Conservation (phyloP, 192 early-diverging fungal species). For the Bifiguratus adelaidae region DNA sequence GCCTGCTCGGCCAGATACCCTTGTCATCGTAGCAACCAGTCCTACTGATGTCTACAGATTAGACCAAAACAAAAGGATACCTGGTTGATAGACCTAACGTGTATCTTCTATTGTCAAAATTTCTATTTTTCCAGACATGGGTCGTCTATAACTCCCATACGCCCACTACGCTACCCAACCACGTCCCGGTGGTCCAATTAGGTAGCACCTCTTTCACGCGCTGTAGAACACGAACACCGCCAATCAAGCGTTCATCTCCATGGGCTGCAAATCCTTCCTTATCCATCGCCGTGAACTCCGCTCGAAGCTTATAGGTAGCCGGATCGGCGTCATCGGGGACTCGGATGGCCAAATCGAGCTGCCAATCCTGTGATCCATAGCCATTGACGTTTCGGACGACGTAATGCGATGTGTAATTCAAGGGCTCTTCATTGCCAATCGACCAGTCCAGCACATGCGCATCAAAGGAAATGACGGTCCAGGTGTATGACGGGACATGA, state of each 20-base stretch:
- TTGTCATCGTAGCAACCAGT: too few relatives aligned
- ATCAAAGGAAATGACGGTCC: constrained; percentile 53
- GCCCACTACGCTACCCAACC: constrained; percentile 20
- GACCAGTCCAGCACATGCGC: constrained; percentile 50
- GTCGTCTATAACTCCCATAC: constrained; percentile 27
- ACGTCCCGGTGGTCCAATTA: constrained; percentile 21
- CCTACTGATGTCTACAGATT: too few relatives aligned
- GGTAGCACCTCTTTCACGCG: constrained; percentile 12
- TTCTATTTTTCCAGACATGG: too few relatives aligned
- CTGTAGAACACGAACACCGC: constrained; percentile 22
- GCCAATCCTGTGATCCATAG: constrained; percentile 33
- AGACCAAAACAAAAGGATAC: too few relatives aligned
- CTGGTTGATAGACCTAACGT: too few relatives aligned
- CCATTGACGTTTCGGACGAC: constrained; percentile 39
- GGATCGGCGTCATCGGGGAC: constrained; percentile 23
- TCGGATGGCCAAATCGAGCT: constrained; percentile 23
- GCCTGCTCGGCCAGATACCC: too few relatives aligned
- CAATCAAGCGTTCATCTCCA: constrained; percentile 28
- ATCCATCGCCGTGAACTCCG: constrained; percentile 40
- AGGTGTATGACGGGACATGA: constrained; percentile 35
- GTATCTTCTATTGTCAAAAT: too few relatives aligned
- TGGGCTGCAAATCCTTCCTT: constrained; percentile 30
- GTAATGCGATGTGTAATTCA: constrained; percentile 22
- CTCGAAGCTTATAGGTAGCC: constrained; percentile 18
- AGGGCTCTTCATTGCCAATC: constrained; percentile 21